Percentiles rank a stretch among this genome's conserved stretches.
These are phyloP conservation scores for Gossypioides kirkii DNA, from an alignment of 345 rosid genomes.

Conservation along the genomic window DNA sequence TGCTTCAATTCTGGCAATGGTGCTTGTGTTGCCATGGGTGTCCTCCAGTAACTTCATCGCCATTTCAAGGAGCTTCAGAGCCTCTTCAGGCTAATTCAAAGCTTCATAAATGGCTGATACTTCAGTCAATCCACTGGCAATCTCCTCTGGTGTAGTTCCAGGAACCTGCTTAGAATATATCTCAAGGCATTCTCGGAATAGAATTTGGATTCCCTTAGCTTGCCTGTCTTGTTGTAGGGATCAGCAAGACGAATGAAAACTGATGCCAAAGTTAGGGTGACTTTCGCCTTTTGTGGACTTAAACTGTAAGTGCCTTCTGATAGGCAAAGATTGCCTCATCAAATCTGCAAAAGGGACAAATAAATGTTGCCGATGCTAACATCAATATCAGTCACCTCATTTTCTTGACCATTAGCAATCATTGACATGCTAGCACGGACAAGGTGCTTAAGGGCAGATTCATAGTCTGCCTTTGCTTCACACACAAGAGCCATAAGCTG, in stretches of 20 bases:
- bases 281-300: constrained; percentile 47
- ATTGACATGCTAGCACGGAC: constrained; percentile 56
- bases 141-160: constrained; percentile 42
- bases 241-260: constrained; percentile 49
- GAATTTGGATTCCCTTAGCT: constrained; percentile 47
- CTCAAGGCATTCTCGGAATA: constrained; percentile 51
- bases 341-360: constrained; percentile 41
- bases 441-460: constrained; percentile 46
- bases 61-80: constrained; percentile 42
- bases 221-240: constrained; percentile 44
- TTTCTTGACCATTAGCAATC: constrained; percentile 49
- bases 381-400: constrained; percentile 51
- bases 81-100: constrained; percentile 45
- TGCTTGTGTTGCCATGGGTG: constrained; percentile 43
- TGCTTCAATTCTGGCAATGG: constrained; percentile 55
- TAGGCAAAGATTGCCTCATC: constrained; percentile 53
- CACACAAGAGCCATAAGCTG: constrained; percentile 42
- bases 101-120: constrained; percentile 45
- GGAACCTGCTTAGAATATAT: constrained; percentile 45
- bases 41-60: constrained; percentile 45
- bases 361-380: constrained; percentile 45
- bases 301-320: constrained; percentile 52
- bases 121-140: constrained; percentile 45
- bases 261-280: constrained; percentile 45
- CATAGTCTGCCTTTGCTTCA: constrained; percentile 51